Percentiles rank a stretch among this genome's conserved stretches.
phyloP scores from a whole-genome alignment of 139 green algal genomes.

The Parachlorella kessleri region DNA sequence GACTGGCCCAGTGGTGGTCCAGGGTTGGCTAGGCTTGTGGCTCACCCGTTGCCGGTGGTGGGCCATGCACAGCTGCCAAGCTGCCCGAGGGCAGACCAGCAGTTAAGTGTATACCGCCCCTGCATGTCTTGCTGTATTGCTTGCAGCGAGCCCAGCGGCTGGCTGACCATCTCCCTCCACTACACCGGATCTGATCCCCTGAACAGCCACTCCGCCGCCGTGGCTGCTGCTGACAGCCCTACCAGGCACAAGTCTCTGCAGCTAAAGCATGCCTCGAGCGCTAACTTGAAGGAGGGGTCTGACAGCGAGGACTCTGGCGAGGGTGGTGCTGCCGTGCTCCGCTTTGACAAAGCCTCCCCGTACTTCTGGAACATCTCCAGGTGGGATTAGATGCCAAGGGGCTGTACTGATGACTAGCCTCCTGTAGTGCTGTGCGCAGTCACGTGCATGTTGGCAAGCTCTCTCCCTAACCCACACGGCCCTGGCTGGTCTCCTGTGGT shows the following conservation, averaged over 20 bases:
- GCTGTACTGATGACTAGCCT: no score
- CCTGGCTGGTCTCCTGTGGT: no score
- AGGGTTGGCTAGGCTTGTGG: no score
- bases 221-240: no score
- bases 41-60: no score
- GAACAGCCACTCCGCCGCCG: background rate
- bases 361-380: constrained; percentile 10
- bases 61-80: background rate
- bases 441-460: no score
- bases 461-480: no score
- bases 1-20: no score
- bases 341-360: background rate
- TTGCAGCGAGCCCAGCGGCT: background rate
- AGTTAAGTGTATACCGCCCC: background rate
- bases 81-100: background rate
- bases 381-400: background rate
- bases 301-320: background rate
- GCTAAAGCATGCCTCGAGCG: background rate
- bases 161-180: constrained; percentile 19
- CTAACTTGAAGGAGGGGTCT: background rate
- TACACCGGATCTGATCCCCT: background rate
- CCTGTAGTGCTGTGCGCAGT: no score
- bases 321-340: background rate
- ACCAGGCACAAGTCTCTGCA: no score
- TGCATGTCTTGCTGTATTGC: background rate